phyloP scores from a whole-genome alignment of 2,329 filamentous ascomycete species.

The Metarhizium album region DNA sequence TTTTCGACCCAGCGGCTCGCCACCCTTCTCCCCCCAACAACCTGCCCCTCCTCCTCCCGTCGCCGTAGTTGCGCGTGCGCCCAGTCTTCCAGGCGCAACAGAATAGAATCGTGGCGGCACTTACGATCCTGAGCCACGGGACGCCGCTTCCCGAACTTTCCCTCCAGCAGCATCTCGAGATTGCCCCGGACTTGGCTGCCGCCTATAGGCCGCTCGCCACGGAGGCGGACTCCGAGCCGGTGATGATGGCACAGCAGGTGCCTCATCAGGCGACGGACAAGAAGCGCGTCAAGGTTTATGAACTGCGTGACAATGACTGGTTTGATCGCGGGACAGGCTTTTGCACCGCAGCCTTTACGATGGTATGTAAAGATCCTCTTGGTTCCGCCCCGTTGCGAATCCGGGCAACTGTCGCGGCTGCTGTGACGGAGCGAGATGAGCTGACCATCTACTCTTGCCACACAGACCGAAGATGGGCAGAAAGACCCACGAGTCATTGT shows the following conservation, averaged over 20 bases:
- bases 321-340: conserved; percentile 96
- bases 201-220: conserved; percentile 36
- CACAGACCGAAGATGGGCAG: conserved; percentile 46
- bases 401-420: neutral
- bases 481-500: conserved; percentile 85
- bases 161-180: conserved; percentile 48
- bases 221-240: conserved; percentile 47
- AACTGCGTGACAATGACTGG: conserved; percentile 98
- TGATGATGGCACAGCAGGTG: conserved; percentile 63
- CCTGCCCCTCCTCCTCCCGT: neutral
- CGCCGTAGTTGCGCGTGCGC: conserved; percentile 6
- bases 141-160: conserved; percentile 40
- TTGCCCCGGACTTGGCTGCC: conserved; percentile 41
- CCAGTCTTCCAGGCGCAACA: conserved; percentile 15
- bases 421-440: neutral
- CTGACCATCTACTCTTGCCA: neutral
- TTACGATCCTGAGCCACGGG: conserved; percentile 44
- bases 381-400: neutral
- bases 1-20: conserved; percentile 1
- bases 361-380: conserved; percentile 43
- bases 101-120: conserved; percentile 41
- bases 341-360: conserved; percentile 66
- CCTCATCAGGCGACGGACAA: conserved; percentile 57
- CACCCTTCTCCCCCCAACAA: neutral
- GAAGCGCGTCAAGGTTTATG: conserved; percentile 94